Percentiles rank a stretch among this genome's conserved stretches.
Conservation (phyloP, 2,329 filamentous ascomycete species). For the Chrysoporthe puriensis region DNA sequence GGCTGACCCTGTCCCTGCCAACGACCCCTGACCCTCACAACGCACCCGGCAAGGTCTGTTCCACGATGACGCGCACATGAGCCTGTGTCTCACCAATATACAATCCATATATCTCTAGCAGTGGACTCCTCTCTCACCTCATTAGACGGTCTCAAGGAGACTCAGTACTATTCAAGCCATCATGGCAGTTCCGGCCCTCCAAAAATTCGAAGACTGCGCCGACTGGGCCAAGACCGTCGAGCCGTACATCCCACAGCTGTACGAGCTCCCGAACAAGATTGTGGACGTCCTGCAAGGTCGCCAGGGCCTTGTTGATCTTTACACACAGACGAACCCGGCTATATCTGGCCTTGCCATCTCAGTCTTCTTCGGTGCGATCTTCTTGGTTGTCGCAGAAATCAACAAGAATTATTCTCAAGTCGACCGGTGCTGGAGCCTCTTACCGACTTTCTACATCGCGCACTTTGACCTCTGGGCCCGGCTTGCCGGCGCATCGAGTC, state of each 20-base stretch:
- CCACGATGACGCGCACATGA: slow-evolving; percentile 29
- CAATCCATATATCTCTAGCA: background rate
- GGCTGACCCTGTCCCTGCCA: background rate
- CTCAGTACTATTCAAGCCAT: slow-evolving; percentile 8
- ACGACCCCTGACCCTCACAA: background rate
- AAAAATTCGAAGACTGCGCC: slow-evolving; percentile 72
- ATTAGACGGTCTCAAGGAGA: background rate
- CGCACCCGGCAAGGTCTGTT: background rate
- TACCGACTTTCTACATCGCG: slow-evolving; percentile 83
- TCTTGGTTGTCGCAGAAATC: slow-evolving; percentile 78
- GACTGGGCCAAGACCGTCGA: slow-evolving; percentile 75
- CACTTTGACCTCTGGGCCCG: slow-evolving; percentile 87
- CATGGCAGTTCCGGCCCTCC: slow-evolving; percentile 76
- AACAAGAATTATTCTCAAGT: slow-evolving; percentile 98
- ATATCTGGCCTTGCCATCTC: slow-evolving; percentile 75
- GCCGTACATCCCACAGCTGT: slow-evolving; percentile 73
- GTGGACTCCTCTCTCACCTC: background rate
- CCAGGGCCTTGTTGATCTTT: slow-evolving; percentile 70
- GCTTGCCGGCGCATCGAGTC: slow-evolving; percentile 69
- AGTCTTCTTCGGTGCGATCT: slow-evolving; percentile 69
- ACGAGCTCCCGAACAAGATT: slow-evolving; percentile 68
- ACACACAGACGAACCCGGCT: slow-evolving; percentile 84
- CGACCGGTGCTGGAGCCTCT: slow-evolving; percentile 87
- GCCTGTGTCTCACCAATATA: background rate
- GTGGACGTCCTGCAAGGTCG: slow-evolving; percentile 62